A percentile compares a stretch with the other conserved stretches of the same genome.
phyloP scores from a whole-genome alignment of 2,329 filamentous ascomycete genomes.

The Malbranchea zuffiana region DNA sequence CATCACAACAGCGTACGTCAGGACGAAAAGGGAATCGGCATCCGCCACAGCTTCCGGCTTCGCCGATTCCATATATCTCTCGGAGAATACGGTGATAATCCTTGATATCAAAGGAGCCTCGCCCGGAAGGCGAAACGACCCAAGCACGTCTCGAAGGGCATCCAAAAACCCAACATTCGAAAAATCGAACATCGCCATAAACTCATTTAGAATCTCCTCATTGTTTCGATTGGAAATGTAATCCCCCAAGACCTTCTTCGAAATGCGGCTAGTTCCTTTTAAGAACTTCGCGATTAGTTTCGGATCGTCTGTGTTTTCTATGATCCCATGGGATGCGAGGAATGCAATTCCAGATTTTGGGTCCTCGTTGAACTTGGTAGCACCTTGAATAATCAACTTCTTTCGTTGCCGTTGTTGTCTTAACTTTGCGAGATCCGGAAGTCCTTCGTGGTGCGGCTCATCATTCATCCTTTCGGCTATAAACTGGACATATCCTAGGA shows the following conservation, averaged over 20 bases:
- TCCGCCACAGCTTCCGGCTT: slow-evolving; percentile 66
- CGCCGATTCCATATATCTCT: slow-evolving; percentile 65
- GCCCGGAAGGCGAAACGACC: slow-evolving; percentile 85
- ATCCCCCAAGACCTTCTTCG: slow-evolving; percentile 83
- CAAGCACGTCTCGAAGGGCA: slow-evolving; percentile 73
- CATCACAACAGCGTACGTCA: slow-evolving; percentile 96
- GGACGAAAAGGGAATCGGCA: slow-evolving; percentile 76
- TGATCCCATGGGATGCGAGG: slow-evolving; percentile 74
- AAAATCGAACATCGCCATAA: slow-evolving; percentile 83
- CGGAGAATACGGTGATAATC: slow-evolving; percentile 77
- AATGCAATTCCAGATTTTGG: slow-evolving; percentile 82
- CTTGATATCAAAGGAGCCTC: slow-evolving; percentile 88
- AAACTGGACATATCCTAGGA: slow-evolving; percentile 83
- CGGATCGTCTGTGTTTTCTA: slow-evolving; percentile 62
- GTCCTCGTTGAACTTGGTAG: slow-evolving; percentile 87
- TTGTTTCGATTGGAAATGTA: slow-evolving; percentile 87
- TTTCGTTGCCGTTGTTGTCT: slow-evolving; percentile 67
- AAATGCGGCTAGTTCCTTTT: slow-evolving; percentile 74
- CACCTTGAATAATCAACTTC: slow-evolving; percentile 76
- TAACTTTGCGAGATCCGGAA: slow-evolving; percentile 54
- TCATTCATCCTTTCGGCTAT: slow-evolving; percentile 78
- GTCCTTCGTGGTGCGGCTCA: slow-evolving; percentile 50
- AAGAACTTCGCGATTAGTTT: slow-evolving; percentile 75
- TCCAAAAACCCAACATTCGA: slow-evolving; percentile 77
- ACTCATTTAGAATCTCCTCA: slow-evolving; percentile 71